A percentile compares a stretch with the other conserved stretches of the same genome.
Evolutionary conservation across 2,329 filamentous ascomycete species (phyloP).

Genomic region (Aspergillus aculeatinus): DNA sequence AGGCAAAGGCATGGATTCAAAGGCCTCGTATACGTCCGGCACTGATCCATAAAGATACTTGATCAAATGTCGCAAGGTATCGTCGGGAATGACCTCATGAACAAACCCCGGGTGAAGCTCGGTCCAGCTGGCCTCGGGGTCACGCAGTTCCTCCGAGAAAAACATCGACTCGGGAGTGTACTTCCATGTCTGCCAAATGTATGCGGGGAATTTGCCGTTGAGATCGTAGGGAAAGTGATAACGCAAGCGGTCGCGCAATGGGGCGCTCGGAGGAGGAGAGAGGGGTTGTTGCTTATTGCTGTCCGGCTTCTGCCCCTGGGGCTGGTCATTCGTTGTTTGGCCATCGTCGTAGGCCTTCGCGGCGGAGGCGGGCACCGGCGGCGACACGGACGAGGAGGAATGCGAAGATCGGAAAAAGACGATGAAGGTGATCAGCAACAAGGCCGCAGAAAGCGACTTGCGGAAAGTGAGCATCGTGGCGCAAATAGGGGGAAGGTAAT

Average conservation of each 20-base stretch:
- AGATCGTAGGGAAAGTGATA: slow-evolving; percentile 95
- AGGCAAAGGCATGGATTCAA: slow-evolving; percentile 68
- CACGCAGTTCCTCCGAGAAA: slow-evolving; percentile 73
- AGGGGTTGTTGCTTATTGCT: slow-evolving; percentile 46
- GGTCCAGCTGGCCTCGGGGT: slow-evolving; percentile 86
- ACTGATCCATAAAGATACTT: slow-evolving; percentile 81
- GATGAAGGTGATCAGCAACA: slow-evolving; percentile 67
- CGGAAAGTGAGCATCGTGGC: slow-evolving; percentile 71
- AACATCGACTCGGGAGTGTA: slow-evolving; percentile 72
- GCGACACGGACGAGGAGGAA: slow-evolving; percentile 48
- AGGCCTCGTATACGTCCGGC: slow-evolving; percentile 76
- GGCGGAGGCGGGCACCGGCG: slow-evolving; percentile 26
- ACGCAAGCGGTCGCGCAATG: slow-evolving; percentile 74
- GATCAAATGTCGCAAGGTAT: slow-evolving; percentile 76
- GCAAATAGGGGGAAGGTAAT: background rate
- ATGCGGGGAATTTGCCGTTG: slow-evolving; percentile 85
- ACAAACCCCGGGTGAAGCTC: slow-evolving; percentile 84
- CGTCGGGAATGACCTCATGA: slow-evolving; percentile 95
- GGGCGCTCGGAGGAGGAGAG: slow-evolving; percentile 68
- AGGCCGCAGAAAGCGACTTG: slow-evolving; percentile 70
- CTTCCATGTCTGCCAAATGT: slow-evolving; percentile 99
- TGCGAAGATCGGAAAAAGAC: slow-evolving; percentile 67
- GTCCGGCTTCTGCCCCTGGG: slow-evolving; percentile 15
- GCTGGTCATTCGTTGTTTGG: slow-evolving; percentile 16
- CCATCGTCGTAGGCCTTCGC: slow-evolving; percentile 23